Percentiles rank a stretch among this genome's conserved stretches.
Evolutionary conservation across 495 filamentous ascomycete species (phyloP).

Genomic region (Aspergillus cavernicola): DNA sequence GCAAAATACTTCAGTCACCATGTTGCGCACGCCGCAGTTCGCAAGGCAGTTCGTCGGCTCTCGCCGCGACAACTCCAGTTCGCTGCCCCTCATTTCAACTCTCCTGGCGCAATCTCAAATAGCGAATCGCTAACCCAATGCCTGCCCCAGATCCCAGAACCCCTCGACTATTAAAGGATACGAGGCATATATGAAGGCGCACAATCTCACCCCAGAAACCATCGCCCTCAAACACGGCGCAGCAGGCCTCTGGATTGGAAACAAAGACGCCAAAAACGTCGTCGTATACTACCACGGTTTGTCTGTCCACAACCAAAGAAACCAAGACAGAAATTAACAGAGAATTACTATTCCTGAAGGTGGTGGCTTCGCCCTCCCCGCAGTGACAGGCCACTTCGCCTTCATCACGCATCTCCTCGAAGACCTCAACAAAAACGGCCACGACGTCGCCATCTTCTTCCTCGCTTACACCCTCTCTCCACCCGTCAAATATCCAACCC

Average conservation of each 20-base stretch:
- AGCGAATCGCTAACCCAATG: slow-evolving; percentile 5
- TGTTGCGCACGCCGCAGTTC: slow-evolving; percentile 28
- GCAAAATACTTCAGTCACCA: slow-evolving; percentile 31
- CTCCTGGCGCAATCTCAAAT: too few relatives aligned
- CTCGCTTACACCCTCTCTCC: slow-evolving; percentile 57
- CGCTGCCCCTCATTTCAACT: slow-evolving; percentile 8
- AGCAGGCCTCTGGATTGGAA: slow-evolving; percentile 58
- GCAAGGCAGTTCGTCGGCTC: slow-evolving; percentile 21
- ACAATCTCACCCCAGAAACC: slow-evolving; percentile 44
- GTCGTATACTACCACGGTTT: slow-evolving; percentile 59
- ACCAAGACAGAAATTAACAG: too few relatives aligned
- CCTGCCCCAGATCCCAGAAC: slow-evolving; percentile 24
- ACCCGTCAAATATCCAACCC: slow-evolving; percentile 49
- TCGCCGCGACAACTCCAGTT: slow-evolving; percentile 34
- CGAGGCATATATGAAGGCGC: slow-evolving; percentile 36
- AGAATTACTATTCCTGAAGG: too few relatives aligned
- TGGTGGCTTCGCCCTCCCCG: slow-evolving; percentile 55
- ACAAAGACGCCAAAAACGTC: slow-evolving; percentile 50
- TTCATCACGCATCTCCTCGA: slow-evolving; percentile 44
- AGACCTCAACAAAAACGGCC: slow-evolving; percentile 38
- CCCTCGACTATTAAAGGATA: slow-evolving; percentile 46
- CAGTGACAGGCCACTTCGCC: slow-evolving; percentile 37
- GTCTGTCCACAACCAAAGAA: too few relatives aligned
- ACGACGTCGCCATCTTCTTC: slow-evolving; percentile 49
- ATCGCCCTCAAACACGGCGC: slow-evolving; percentile 48